Percentiles rank a stretch among this genome's conserved stretches.
Conservation (phyloP, 257 asterid genomes). For the Datura wrightii region DNA sequence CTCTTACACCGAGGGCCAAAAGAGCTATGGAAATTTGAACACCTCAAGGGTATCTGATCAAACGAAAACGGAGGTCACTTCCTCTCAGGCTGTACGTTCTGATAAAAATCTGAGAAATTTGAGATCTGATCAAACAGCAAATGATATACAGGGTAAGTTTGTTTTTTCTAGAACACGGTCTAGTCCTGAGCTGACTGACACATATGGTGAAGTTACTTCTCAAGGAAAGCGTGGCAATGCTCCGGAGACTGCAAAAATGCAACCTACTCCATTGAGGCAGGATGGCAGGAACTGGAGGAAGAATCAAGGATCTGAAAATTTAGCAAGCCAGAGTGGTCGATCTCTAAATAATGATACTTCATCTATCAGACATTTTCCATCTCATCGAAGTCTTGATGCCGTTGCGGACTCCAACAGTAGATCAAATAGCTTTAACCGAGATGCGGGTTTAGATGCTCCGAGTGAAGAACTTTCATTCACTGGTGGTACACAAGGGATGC, state of each 20-base stretch:
- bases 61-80: constrained; percentile 43
- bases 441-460: constrained; percentile 53
- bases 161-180: constrained; percentile 82
- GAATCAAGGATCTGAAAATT: constrained; percentile 57
- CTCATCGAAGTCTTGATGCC: constrained; percentile 58
- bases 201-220: constrained; percentile 48
- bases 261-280: constrained; percentile 46
- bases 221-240: constrained; percentile 44
- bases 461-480: constrained; percentile 67
- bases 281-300: constrained; percentile 58
- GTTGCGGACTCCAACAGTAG: constrained; percentile 58
- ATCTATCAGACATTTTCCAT: constrained; percentile 49
- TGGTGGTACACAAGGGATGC: constrained; percentile 60
- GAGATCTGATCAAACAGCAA: constrained; percentile 58
- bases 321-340: constrained; percentile 54
- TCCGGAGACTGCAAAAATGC: constrained; percentile 58
- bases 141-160: constrained; percentile 64
- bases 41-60: constrained; percentile 53
- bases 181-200: constrained; percentile 94
- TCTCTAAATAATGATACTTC: constrained; percentile 56
- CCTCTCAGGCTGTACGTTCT: constrained; percentile 51
- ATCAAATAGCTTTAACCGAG: constrained; percentile 54
- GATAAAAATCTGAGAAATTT: constrained; percentile 58
- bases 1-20: constrained; percentile 55
- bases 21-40: constrained; percentile 48